phyloP scores from a whole-genome alignment of 1,284 basidiomycete species.

The Retiboletus fuscus region DNA sequence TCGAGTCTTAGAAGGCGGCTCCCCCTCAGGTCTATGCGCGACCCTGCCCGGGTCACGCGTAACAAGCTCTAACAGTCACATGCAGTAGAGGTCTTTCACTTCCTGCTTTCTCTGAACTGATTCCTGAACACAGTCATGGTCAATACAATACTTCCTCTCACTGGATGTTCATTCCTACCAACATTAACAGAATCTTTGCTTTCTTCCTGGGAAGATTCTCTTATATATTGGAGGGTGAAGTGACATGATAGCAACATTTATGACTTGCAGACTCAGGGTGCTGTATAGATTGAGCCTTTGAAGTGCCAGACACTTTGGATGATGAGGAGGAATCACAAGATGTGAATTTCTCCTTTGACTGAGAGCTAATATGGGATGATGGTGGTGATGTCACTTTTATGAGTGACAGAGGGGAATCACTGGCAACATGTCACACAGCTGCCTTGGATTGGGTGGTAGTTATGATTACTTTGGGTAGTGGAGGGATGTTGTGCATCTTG shows the following conservation, averaged over 20 bases:
- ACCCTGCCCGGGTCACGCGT: no score
- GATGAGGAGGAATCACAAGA: neutral
- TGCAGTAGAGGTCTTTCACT: neutral
- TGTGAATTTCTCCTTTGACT: neutral
- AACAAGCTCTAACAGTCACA: neutral
- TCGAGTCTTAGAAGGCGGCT: no score
- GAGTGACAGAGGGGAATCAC: neutral
- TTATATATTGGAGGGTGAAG: neutral
- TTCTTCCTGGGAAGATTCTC: neutral
- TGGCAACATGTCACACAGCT: neutral
- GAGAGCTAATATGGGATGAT: neutral
- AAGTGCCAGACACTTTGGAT: neutral
- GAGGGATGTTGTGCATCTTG: no score
- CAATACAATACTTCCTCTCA: neutral
- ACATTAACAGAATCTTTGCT: neutral
- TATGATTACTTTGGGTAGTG: no score
- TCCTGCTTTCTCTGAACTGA: neutral
- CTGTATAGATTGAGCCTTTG: neutral
- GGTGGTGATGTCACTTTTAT: neutral
- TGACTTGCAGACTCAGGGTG: neutral
- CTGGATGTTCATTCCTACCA: neutral
- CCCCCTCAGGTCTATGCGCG: no score
- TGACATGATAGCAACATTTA: neutral
- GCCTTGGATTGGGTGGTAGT: neutral
- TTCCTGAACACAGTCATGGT: neutral